phyloP scores from a whole-genome alignment of 75 land plant genomes.

The Chamaecyparis obtusa region DNA sequence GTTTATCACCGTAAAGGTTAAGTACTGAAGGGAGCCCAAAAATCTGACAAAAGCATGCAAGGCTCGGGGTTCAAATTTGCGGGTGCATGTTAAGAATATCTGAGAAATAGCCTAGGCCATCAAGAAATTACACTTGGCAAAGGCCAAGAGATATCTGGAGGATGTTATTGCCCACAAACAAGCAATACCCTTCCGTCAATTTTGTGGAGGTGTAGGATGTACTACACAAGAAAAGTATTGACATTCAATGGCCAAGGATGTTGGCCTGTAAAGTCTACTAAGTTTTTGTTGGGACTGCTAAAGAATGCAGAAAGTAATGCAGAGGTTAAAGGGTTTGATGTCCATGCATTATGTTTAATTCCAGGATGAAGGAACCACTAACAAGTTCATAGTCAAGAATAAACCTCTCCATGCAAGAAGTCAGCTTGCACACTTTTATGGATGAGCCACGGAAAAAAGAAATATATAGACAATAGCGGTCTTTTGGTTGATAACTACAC shows the following conservation, averaged over 20 bases:
- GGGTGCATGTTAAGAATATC: conserved; percentile 95
- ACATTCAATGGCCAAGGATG: conserved; percentile 92
- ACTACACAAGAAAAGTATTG: conserved; percentile 92
- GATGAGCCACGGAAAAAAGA: neutral
- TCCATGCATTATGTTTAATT: conserved; percentile 82
- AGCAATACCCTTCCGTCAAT: conserved; percentile 79
- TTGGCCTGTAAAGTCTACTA: conserved; percentile 89
- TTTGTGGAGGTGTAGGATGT: conserved; percentile 91
- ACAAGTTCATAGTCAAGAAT: neutral
- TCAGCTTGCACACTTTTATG: neutral
- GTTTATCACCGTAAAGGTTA: conserved; percentile 52
- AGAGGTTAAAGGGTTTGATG: conserved; percentile 94
- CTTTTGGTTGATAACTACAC: neutral
- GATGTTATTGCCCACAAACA: conserved; percentile 92
- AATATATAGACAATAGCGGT: neutral
- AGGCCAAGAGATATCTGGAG: conserved; percentile 93
- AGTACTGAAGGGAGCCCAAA: conserved; percentile 83
- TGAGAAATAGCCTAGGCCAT: conserved; percentile 86
- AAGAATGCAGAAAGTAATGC: conserved; percentile 99
- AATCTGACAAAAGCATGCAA: conserved; percentile 95
- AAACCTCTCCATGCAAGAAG: neutral
- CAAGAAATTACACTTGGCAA: conserved; percentile 69
- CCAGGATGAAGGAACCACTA: no score
- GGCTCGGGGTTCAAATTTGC: conserved; percentile 82
- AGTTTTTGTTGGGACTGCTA: conserved; percentile 71